Evolutionary conservation across 768 basidiomycete genomes (phyloP).

Genomic region (Rhizopogon vinicolor): DNA sequence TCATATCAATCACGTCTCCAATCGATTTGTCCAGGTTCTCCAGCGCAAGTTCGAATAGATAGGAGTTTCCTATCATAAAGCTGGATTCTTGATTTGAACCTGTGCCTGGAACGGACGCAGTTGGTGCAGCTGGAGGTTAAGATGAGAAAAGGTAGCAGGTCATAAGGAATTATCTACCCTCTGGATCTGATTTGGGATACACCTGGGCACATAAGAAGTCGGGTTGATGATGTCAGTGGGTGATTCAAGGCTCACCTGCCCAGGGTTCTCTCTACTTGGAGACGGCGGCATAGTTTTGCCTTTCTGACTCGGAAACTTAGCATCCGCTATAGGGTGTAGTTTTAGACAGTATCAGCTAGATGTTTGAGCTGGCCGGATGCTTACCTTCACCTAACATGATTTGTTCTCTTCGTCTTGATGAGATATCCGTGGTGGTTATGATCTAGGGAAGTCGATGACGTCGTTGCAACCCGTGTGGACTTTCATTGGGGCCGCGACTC

Average conservation of each 20-base stretch:
- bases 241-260: constrained; percentile 25
- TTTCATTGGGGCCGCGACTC: no score
- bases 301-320: constrained; percentile 37
- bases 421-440: not conserved
- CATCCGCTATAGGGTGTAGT: constrained; percentile 21
- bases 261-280: constrained; percentile 43
- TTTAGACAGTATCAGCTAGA: not conserved
- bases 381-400: constrained; percentile 27
- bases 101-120: constrained; percentile 15
- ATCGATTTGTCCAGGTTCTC: constrained; percentile 41
- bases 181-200: constrained; percentile 41
- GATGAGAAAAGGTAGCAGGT: not conserved
- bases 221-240: not conserved
- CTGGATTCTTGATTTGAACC: constrained; percentile 14
- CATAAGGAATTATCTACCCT: constrained; percentile 20
- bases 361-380: not conserved
- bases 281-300: constrained; percentile 36
- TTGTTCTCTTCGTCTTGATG: not conserved
- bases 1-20: constrained; percentile 35
- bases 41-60: constrained; percentile 38
- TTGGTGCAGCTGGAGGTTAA: constrained; percentile 16
- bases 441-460: not conserved
- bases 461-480: not conserved
- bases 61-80: constrained; percentile 41
- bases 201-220: constrained; percentile 27